phyloP scores from a whole-genome alignment of 2,329 filamentous ascomycete species.

The Sarocladiaceae sp. region DNA sequence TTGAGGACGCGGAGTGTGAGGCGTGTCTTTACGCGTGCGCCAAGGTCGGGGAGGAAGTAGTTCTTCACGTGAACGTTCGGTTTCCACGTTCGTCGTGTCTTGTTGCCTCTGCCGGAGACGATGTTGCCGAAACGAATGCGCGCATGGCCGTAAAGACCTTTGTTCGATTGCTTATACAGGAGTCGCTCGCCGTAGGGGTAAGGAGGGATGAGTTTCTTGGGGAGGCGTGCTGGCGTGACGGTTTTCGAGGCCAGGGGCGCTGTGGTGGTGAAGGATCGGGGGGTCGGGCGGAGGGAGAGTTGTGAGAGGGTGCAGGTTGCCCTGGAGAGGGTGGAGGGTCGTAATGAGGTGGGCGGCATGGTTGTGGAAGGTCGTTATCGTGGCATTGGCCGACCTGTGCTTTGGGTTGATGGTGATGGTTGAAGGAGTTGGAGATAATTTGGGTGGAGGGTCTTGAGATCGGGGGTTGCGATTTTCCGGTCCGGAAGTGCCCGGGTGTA shows the following conservation, averaged over 20 bases:
- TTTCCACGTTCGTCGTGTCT: conserved; percentile 69
- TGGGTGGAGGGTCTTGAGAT: neutral
- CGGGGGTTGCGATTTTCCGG: neutral
- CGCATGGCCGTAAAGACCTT: conserved; percentile 65
- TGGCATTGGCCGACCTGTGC: conserved; percentile 20
- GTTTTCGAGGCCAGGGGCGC: conserved; percentile 31
- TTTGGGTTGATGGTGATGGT: conserved; percentile 14
- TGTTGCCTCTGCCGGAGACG: conserved; percentile 65
- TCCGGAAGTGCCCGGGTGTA: neutral
- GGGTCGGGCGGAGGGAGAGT: neutral
- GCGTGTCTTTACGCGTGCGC: conserved; percentile 60
- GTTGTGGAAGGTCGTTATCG: conserved; percentile 8
- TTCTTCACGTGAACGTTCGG: conserved; percentile 69
- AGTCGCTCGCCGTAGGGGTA: conserved; percentile 71
- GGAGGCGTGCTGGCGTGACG: conserved; percentile 39
- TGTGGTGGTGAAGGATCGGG: conserved; percentile 34
- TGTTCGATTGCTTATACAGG: conserved; percentile 77
- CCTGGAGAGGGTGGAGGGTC: conserved; percentile 11
- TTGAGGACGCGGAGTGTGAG: conserved; percentile 66
- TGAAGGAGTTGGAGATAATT: conserved; percentile 3
- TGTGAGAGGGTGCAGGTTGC: conserved; percentile 11
- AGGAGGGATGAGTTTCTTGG: conserved; percentile 48
- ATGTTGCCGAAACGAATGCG: conserved; percentile 78
- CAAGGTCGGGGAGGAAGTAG: conserved; percentile 61
- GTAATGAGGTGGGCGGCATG: conserved; percentile 10